phyloP scores from a whole-genome alignment of 495 filamentous ascomycete species.

The Hypoxylon fragiforme region DNA sequence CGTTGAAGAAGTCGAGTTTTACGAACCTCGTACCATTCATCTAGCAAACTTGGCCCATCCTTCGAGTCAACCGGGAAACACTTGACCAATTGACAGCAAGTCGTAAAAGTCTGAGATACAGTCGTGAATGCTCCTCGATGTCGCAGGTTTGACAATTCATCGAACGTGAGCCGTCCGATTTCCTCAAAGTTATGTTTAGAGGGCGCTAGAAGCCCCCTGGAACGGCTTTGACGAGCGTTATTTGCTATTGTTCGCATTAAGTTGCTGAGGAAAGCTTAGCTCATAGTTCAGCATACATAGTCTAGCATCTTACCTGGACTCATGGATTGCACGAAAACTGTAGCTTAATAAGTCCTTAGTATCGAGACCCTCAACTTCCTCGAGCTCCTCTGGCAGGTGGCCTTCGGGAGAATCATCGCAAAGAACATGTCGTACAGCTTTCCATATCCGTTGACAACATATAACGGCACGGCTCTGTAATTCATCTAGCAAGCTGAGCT shows the following conservation, averaged over 20 bases:
- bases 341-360: constrained; percentile 91
- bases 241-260: constrained; percentile 60
- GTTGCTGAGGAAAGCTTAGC: constrained; percentile 44
- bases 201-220: constrained; percentile 41
- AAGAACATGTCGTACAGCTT: constrained; percentile 69
- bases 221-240: constrained; percentile 42
- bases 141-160: constrained; percentile 77
- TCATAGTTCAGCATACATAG: neutral
- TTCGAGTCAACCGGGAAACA: constrained; percentile 42
- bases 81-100: constrained; percentile 67
- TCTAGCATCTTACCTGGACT: constrained; percentile 67
- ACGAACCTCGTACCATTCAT: constrained; percentile 72
- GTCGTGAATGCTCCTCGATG: constrained; percentile 94
- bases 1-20: no score
- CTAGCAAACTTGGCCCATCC: constrained; percentile 41
- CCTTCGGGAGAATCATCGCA: constrained; percentile 94
- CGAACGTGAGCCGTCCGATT: constrained; percentile 73
- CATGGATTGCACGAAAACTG: constrained; percentile 88
- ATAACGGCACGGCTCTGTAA: constrained; percentile 60
- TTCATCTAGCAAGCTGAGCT: constrained; percentile 45
- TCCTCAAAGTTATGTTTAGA: constrained; percentile 49
- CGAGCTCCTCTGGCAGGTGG: constrained; percentile 71
- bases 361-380: constrained; percentile 65
- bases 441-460: constrained; percentile 70
- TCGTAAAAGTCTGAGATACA: constrained; percentile 82